A percentile compares a stretch with the other conserved stretches of the same genome.
These are phyloP conservation scores for Phytophthora ohioensis DNA, from an alignment of 352 stramenopile species.

Conservation along the genomic window DNA sequence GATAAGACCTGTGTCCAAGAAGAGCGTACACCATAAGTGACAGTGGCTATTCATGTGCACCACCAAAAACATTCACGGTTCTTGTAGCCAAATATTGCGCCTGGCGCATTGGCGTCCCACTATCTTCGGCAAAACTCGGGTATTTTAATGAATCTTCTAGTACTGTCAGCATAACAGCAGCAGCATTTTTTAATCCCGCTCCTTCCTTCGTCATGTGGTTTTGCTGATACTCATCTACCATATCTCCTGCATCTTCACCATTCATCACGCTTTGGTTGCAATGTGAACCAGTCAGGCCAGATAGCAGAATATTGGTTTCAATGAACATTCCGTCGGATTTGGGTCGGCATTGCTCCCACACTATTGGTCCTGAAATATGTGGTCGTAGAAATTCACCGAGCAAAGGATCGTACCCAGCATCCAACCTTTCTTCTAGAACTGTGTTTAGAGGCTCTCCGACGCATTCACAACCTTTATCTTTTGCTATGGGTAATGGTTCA, in stretches of 20 bases:
- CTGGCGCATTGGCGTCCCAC: background rate
- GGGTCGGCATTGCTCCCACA: too few species aligned
- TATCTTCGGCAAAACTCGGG: background rate
- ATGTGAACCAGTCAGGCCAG: too few species aligned
- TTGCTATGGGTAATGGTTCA: too few species aligned
- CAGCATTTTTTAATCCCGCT: conserved; percentile 3
- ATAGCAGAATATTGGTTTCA: too few species aligned
- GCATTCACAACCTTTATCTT: too few species aligned
- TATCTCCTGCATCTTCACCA: background rate
- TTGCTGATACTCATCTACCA: conserved; percentile 15
- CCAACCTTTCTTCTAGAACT: too few species aligned
- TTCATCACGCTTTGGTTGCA: background rate
- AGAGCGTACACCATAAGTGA: conserved; percentile 1
- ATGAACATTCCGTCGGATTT: too few species aligned
- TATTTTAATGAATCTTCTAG: conserved; percentile 1
- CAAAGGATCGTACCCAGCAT: too few species aligned
- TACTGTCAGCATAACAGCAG: background rate
- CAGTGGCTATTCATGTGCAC: conserved; percentile 9
- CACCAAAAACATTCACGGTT: conserved; percentile 10
- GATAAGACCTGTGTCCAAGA: background rate
- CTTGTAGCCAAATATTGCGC: conserved; percentile 6
- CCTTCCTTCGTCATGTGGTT: conserved; percentile 17
- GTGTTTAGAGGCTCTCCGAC: too few species aligned
- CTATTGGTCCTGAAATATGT: too few species aligned
- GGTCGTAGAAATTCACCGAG: too few species aligned